Conservation (phyloP, 495 filamentous ascomycete species). For the Talaromyces stipitatus region DNA sequence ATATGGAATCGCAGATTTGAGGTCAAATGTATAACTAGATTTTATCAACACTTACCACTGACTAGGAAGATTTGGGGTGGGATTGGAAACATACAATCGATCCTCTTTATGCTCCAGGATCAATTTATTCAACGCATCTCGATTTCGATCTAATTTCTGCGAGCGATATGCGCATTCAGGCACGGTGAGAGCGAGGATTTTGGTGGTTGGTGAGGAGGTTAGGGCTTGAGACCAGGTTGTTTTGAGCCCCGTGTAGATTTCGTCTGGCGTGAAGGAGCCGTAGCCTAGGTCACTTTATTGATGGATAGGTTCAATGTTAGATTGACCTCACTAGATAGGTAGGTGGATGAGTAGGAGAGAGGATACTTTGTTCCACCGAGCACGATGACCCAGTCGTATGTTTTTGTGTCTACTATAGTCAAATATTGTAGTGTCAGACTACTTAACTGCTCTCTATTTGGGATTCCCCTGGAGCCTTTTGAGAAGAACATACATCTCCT, state of each 20-base stretch:
- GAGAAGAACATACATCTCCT: slow-evolving; percentile 26
- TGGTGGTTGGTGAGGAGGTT: slow-evolving; percentile 24
- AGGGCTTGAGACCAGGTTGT: slow-evolving; percentile 40
- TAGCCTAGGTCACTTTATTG: slow-evolving; percentile 35
- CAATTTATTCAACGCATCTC: slow-evolving; percentile 41
- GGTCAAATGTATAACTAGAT: slow-evolving; percentile 41
- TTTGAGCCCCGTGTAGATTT: slow-evolving; percentile 33
- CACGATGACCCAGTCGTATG: slow-evolving; percentile 34
- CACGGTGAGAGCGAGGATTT: slow-evolving; percentile 53
- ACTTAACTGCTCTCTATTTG: neutral
- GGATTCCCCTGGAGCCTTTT: neutral
- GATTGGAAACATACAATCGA: slow-evolving; percentile 32
- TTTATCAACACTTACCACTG: neutral
- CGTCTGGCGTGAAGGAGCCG: slow-evolving; percentile 16
- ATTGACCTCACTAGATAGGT: slow-evolving; percentile 5
- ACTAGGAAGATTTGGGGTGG: neutral
- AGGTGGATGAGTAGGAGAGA: neutral
- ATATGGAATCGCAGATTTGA: slow-evolving; percentile 44
- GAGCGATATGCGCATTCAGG: slow-evolving; percentile 37
- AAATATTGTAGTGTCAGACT: neutral
- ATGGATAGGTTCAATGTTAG: neutral
- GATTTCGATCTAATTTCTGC: slow-evolving; percentile 22
- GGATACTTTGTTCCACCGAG: slow-evolving; percentile 56
- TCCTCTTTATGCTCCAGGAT: slow-evolving; percentile 39
- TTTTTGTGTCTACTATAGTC: neutral